A percentile compares a stretch with the other conserved stretches of the same genome.
phyloP scores from a whole-genome alignment of 2,329 filamentous ascomycete species.

The Xylaria polymorpha region DNA sequence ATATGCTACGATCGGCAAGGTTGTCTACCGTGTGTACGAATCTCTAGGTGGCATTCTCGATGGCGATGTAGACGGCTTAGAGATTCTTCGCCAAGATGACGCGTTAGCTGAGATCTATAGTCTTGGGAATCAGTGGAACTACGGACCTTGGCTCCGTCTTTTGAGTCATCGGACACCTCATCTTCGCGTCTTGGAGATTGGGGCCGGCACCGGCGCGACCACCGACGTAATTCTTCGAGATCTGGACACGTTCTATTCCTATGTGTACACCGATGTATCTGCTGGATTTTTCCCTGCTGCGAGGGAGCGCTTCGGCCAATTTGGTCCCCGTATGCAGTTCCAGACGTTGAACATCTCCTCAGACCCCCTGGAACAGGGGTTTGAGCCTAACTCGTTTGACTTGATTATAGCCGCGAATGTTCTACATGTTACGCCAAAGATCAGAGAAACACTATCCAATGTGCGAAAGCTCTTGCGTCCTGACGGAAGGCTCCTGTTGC shows the following conservation, averaged over 20 bases:
- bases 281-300: conserved; percentile 35
- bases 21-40: conserved; percentile 13
- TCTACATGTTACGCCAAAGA: conserved; percentile 17
- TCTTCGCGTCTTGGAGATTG: conserved; percentile 36
- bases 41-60: conserved; percentile 6
- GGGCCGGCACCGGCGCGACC: conserved; percentile 34
- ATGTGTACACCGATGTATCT: conserved; percentile 38
- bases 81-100: conserved; percentile 21
- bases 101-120: conserved; percentile 32
- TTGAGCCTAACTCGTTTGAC: conserved; percentile 38
- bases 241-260: conserved; percentile 26
- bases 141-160: conserved; percentile 24
- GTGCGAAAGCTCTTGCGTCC: conserved; percentile 42
- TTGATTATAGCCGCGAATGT: conserved; percentile 44
- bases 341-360: conserved; percentile 47
- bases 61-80: conserved; percentile 15
- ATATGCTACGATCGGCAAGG: conserved; percentile 21
- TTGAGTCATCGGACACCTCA: conserved; percentile 25
- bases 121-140: conserved; percentile 34
- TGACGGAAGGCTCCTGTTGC: conserved; percentile 40
- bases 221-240: conserved; percentile 9
- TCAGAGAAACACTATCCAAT: conserved; percentile 38
- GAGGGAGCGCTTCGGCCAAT: conserved; percentile 22
- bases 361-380: conserved; percentile 37
- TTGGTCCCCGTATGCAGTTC: conserved; percentile 47